Base-by-base conservation (phyloP, 345 rosid species). In the Eucalyptus regnans region DNA sequence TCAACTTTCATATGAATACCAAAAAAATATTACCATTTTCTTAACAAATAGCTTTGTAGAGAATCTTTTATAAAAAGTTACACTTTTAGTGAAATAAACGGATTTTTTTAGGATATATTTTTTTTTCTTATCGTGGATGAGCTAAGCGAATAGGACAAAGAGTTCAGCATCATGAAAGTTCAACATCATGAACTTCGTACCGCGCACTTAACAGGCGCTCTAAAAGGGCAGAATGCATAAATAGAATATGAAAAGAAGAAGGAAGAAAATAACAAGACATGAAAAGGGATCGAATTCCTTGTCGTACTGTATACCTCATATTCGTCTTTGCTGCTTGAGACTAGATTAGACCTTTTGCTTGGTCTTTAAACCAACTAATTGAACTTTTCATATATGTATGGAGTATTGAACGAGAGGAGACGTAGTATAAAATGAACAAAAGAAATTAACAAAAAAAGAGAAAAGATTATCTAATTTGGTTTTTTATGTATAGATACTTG, bases 91-190 rank as follows among this genome's bases (percentile, higher is more conserved):
- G 10, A 52, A 52, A 52, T 4, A 52, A 20, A 52, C 58, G 10
- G 58, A 52, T 52, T 20, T 16, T 64, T 66, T 17, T 0, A 66
- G 41, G 5, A 4, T 66, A 71, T 56, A 0, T 33, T 5, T 4
- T 31, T 16, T 31, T 37, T 37, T 33, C 17, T 33, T 5, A 18
- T 37, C 11, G 5, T 37, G 27, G 27, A 37, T 37, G 81, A 37
- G 81, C 7, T 71, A 23, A 71, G 81, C 27, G 14, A 71, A 37
- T 37, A 37, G 25, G 1, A 37, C 43, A 20, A 71, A 33, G 13
- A 71, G 81, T 18, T 71, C 81, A 22, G 17, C 43, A 17, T 9
- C 33, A 17, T 71, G 81, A 68, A 51, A 68, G 80, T 18, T 71
- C 81, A 22, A 71, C 43, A 18, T 9, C 37, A 5, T 33, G 81